Percentiles rank a stretch among this genome's conserved stretches.
Conservation (phyloP, 257 asterid species). For the Nicotiana benthamiana region DNA sequence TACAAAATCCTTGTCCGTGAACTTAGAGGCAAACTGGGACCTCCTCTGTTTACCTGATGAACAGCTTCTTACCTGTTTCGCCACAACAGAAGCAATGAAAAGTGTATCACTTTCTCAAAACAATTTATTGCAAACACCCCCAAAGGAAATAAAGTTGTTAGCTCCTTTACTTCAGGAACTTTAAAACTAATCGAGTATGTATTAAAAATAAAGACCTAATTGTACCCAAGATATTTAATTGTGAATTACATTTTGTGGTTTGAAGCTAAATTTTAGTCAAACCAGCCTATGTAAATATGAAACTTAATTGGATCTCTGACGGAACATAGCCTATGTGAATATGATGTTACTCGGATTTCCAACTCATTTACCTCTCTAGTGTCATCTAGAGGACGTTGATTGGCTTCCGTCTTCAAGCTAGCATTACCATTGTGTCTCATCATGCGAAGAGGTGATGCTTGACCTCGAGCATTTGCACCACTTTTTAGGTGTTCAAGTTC, state of each 20-base stretch:
- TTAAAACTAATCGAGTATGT: too few species aligned
- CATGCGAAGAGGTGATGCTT: constrained; percentile 61
- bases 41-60: constrained; percentile 75
- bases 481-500: constrained; percentile 65
- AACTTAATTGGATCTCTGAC: neutral
- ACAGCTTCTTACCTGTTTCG: constrained; percentile 59
- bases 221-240: too few species aligned
- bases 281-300: neutral
- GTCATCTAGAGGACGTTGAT: constrained; percentile 38
- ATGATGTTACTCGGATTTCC: neutral
- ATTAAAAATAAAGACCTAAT: too few species aligned
- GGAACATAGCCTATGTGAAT: neutral
- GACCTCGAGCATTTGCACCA: constrained; percentile 43
- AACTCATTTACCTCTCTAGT: constrained; percentile 50
- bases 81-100: constrained; percentile 7
- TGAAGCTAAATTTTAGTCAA: neutral
- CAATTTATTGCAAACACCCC: neutral
- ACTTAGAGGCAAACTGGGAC: constrained; percentile 61
- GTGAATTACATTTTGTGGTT: too few species aligned
- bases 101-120: neutral
- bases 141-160: neutral
- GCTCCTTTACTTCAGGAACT: too few species aligned
- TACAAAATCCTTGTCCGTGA: constrained; percentile 53
- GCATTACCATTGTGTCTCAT: constrained; percentile 37
- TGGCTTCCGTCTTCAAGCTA: constrained; percentile 44